phyloP scores from a whole-genome alignment of 192 early-diverging fungal genomes.

The Coemansia guatemalensis region DNA sequence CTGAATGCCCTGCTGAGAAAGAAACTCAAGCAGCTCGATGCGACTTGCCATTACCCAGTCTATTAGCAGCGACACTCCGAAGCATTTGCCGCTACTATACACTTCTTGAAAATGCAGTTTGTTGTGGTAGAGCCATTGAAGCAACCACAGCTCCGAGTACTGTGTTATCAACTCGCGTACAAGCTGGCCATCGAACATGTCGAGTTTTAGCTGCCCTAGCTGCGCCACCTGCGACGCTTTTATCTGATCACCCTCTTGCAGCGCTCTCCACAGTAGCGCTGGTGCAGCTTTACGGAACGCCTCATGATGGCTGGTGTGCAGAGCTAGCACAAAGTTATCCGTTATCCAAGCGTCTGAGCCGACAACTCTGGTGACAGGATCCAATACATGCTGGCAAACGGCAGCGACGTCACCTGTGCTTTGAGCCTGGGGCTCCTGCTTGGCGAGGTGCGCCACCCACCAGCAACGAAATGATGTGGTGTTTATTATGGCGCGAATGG shows the following conservation, averaged over 20 bases:
- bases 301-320: conserved; percentile 11
- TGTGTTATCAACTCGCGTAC: conserved; percentile 13
- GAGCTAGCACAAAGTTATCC: conserved; percentile 25
- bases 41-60: conserved; percentile 26
- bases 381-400: conserved; percentile 4
- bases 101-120: conserved; percentile 12
- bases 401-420: conserved; percentile 11
- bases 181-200: conserved; percentile 17
- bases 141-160: conserved; percentile 13
- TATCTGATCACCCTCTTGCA: background rate
- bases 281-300: conserved; percentile 12
- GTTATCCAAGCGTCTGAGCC: conserved; percentile 33
- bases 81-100: conserved; percentile 17
- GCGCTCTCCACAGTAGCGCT: conserved; percentile 16
- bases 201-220: background rate
- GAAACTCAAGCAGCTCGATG: conserved; percentile 24
- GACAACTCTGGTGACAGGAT: conserved; percentile 12
- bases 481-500: conserved; percentile 14
- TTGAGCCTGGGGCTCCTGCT: background rate
- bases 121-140: conserved; percentile 23
- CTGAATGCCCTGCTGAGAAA: conserved; percentile 4
- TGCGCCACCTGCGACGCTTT: conserved; percentile 18
- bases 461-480: conserved; percentile 32
- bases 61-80: conserved; percentile 24
- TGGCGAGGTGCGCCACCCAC: conserved; percentile 25